phyloP scores from a whole-genome alignment of 176 grass and related monocot genomes.

The Oryza coarctata region DNA sequence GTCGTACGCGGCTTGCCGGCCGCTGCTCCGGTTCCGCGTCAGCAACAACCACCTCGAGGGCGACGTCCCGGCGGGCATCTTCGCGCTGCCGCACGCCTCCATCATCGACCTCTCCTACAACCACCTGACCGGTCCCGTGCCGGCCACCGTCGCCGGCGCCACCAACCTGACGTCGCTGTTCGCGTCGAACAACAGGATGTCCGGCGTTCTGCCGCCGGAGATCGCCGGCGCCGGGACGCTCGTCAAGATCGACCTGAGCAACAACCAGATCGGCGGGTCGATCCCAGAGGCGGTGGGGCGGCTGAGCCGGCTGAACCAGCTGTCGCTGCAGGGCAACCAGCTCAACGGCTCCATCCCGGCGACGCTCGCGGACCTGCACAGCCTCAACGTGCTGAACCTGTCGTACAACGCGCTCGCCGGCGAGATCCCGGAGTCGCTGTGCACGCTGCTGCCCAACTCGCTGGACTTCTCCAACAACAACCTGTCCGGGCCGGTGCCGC shows the following conservation, averaged over 20 bases:
- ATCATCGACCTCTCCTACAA: conserved; percentile 87
- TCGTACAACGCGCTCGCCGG: conserved; percentile 74
- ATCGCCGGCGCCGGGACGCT: conserved; percentile 42
- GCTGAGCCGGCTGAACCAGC: conserved; percentile 66
- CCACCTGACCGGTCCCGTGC: conserved; percentile 57
- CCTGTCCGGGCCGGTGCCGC: conserved; percentile 70
- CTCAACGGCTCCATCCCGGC: conserved; percentile 65
- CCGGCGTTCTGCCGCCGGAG: conserved; percentile 56
- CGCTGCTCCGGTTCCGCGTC: conserved; percentile 74
- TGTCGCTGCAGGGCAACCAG: conserved; percentile 78
- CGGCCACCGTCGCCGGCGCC: conserved; percentile 42
- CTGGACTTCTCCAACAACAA: conserved; percentile 90
- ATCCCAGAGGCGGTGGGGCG: conserved; percentile 53
- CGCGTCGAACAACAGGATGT: conserved; percentile 58
- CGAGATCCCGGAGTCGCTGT: conserved; percentile 70
- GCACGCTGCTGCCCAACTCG: conserved; percentile 79
- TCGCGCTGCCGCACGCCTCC: conserved; percentile 68
- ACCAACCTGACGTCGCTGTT: conserved; percentile 73
- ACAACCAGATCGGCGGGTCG: conserved; percentile 57
- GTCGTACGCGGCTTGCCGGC: conserved; percentile 52
- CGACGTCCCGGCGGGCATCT: conserved; percentile 55
- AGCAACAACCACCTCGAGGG: conserved; percentile 68
- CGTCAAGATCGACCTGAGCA: conserved; percentile 87
- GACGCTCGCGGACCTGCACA: conserved; percentile 50
- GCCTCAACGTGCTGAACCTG: conserved; percentile 91